A percentile compares a stretch with the other conserved stretches of the same genome.
Evolutionary conservation across 495 filamentous ascomycete species (phyloP).

Genomic region (Daldinia childiae): DNA sequence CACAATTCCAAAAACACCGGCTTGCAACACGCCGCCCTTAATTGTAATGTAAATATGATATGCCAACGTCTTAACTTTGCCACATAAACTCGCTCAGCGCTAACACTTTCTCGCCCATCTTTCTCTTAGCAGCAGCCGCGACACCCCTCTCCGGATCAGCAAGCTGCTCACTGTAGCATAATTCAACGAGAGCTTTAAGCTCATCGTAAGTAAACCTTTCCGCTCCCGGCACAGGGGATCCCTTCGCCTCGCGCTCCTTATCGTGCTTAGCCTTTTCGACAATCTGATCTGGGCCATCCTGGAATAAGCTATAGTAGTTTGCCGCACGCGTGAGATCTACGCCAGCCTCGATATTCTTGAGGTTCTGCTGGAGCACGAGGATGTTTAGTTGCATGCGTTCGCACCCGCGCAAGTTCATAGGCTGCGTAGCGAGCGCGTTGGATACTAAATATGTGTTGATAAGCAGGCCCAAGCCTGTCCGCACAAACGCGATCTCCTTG

Average conservation of each 20-base stretch:
- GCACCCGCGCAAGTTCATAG: conserved; percentile 79
- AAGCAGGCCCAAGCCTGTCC: conserved; percentile 73
- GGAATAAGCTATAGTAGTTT: conserved; percentile 83
- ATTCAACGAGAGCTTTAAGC: conserved; percentile 81
- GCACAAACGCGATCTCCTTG: conserved; percentile 74
- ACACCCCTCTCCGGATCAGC: conserved; percentile 77
- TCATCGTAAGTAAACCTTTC: conserved; percentile 80
- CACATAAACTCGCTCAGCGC: conserved; percentile 84
- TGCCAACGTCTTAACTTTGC: conserved; percentile 54
- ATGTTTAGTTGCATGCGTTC: conserved; percentile 88
- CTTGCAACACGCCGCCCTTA: not conserved
- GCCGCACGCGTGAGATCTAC: conserved; percentile 74
- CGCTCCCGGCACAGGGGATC: conserved; percentile 46
- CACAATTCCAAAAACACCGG: conserved; percentile 3
- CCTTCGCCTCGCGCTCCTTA: conserved; percentile 49
- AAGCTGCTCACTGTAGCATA: conserved; percentile 85
- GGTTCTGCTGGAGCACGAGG: conserved; percentile 91
- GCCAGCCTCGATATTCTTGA: conserved; percentile 87
- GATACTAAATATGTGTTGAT: conserved; percentile 75
- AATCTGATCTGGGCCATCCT: conserved; percentile 75
- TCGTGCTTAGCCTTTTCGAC: conserved; percentile 69
- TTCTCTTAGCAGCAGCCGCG: conserved; percentile 74
- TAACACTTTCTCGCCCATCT: conserved; percentile 77
- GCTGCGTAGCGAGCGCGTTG: conserved; percentile 69
- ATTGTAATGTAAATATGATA: conserved; percentile 5